These are phyloP conservation scores for Breviolum minutum DNA, from an alignment of 73 alveolate species.

Conservation along the genomic window DNA sequence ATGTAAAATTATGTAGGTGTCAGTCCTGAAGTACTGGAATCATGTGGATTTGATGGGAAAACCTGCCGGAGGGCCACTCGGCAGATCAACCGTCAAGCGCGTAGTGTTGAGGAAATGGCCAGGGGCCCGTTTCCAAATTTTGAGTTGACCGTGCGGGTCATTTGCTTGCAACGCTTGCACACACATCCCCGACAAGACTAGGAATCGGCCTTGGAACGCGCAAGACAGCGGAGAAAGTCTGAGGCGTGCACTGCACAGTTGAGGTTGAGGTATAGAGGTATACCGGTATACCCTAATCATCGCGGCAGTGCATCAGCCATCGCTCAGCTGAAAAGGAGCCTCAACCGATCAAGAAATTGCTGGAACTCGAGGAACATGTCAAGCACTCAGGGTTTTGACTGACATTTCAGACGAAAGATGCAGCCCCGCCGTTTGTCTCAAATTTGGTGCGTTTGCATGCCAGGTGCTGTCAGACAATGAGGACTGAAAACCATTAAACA, in stretches of 20 bases:
- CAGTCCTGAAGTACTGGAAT: no score
- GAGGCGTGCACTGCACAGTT: neutral
- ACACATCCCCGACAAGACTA: neutral
- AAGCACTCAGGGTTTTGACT: no score
- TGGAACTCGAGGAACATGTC: conserved; percentile 13
- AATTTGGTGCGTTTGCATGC: neutral
- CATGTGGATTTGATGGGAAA: no score
- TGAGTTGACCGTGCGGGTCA: neutral
- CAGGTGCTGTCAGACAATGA: conserved; percentile 43
- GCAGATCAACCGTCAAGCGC: conserved; percentile 85
- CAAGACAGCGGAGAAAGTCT: conserved; percentile 68
- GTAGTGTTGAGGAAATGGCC: conserved; percentile 93
- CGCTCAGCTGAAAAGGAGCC: no score
- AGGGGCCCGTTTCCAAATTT: neutral
- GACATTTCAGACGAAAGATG: no score
- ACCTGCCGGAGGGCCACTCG: conserved; percentile 60
- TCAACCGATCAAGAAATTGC: conserved; percentile 56
- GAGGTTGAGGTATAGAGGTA: no score
- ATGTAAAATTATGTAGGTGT: no score
- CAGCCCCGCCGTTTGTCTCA: no score
- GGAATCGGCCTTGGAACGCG: conserved; percentile 72
- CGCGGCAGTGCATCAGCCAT: neutral
- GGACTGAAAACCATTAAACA: neutral
- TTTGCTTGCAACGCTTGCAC: neutral
- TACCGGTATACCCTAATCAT: neutral